phyloP scores from a whole-genome alignment of 352 stramenopile genomes.

The Phytophthora macrochlamydospora region DNA sequence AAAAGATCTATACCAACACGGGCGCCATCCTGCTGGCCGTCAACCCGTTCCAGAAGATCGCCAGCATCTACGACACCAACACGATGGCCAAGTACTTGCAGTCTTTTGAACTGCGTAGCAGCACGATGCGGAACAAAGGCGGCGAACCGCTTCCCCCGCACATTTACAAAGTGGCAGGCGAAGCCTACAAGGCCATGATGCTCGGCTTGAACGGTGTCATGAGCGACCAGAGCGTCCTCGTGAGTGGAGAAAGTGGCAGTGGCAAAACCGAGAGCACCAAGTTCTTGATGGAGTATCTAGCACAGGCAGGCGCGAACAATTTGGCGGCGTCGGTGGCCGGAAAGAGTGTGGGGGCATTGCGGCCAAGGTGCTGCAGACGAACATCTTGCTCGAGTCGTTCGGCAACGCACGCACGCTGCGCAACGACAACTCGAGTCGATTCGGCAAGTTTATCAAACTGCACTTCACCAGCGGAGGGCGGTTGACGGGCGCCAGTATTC shows the following conservation, averaged over 20 bases:
- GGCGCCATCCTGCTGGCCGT: slow-evolving; percentile 82
- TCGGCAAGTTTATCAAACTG: slow-evolving; percentile 93
- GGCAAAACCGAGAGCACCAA: slow-evolving; percentile 92
- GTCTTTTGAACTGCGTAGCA: slow-evolving; percentile 56
- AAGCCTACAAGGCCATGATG: slow-evolving; percentile 86
- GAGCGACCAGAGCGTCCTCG: slow-evolving; percentile 83
- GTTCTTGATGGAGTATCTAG: slow-evolving; percentile 89
- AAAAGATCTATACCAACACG: slow-evolving; percentile 90
- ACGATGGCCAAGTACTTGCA: slow-evolving; percentile 68
- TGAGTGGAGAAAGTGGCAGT: slow-evolving; percentile 86
- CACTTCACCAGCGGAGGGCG: slow-evolving; percentile 78
- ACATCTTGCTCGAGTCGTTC: slow-evolving; percentile 91
- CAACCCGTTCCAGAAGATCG: slow-evolving; percentile 84
- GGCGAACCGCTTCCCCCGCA: slow-evolving; percentile 63
- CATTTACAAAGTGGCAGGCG: slow-evolving; percentile 85
- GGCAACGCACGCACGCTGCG: slow-evolving; percentile 87
- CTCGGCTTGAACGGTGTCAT: slow-evolving; percentile 56
- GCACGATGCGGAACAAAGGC: slow-evolving; percentile 29
- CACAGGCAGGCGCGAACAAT: slow-evolving; percentile 78
- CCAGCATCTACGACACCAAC: slow-evolving; percentile 59
- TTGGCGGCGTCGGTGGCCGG: slow-evolving; percentile 49
- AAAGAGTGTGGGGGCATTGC: slow-evolving; percentile 61
- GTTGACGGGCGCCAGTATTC: slow-evolving; percentile 86
- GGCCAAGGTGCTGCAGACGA: slow-evolving; percentile 91
- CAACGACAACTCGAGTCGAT: slow-evolving; percentile 92